Base-by-base conservation (phyloP, 306 rosid species). In the Glycine soja region DNA sequence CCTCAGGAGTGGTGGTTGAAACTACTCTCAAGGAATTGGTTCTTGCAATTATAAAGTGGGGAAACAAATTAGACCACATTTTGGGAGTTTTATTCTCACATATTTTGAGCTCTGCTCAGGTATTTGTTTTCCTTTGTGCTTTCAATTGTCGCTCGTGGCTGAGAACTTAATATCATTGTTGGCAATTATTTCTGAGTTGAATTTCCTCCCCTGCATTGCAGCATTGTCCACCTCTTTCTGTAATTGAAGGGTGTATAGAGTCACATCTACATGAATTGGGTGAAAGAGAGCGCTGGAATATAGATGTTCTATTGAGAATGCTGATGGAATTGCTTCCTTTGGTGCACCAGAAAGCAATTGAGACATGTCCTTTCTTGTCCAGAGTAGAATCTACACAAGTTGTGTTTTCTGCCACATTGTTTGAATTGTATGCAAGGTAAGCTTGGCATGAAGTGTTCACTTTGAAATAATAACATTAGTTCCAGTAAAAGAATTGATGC, bases 1-100 rank as follows among this genome's bases (percentile, higher is more conserved):
- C 96, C 38, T 87, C 98, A 75, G 99, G 97, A 76, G 97, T 92
- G 70, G 99, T 95, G 84, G 99, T 93, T 64, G 99, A 95, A 82
- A 81, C 89, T 86, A 79, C 99, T 13, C 90, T 95, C 58, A 90
- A 90, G 81, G 90, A 91, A 80, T 81, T 93, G 81, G 87, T 95
- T 86, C 92, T 94, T 72, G 96, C 94, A 70, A 88, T 93, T 77
- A 70, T 90, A 83, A 93, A 89, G 64, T 95, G 98, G 99, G 99
- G 99, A 72, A 87, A 88, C 88, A 88, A 93, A 76, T 81, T 91
- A 76, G 97, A 93, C 63, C 94, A 93, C 66, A 71, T 95, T 75
- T 85, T 93, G 80, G 84, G 86, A 77, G 97, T 87, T 79, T 80
- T 88, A 53, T 89, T 92, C 48, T 89, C 97, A 63, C 93, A 90